Conservation (phyloP, 1,139 yeast species). For the Magnusiomyces tetraspermus region DNA sequence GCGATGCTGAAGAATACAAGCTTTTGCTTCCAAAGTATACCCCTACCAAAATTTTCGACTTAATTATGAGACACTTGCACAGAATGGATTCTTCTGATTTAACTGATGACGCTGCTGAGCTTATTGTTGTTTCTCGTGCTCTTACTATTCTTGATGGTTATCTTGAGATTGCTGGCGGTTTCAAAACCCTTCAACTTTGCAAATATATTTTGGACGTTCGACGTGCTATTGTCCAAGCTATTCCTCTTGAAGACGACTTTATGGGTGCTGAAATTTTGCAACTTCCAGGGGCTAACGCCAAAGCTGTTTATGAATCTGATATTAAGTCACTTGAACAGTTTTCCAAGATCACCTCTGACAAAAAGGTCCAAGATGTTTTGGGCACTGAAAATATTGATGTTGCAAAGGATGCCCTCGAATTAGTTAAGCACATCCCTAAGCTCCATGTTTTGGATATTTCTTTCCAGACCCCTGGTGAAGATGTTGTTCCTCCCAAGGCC, state of each 20-base stretch:
- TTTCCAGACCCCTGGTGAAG: slow-evolving; percentile 85
- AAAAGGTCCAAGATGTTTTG: slow-evolving; percentile 14
- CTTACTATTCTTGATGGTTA: slow-evolving; percentile 64
- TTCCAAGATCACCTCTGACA: not conserved
- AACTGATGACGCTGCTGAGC: slow-evolving; percentile 38
- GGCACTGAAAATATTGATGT: slow-evolving; percentile 11
- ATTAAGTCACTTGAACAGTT: slow-evolving; percentile 6
- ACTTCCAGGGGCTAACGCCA: slow-evolving; percentile 55
- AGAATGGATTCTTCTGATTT: slow-evolving; percentile 38
- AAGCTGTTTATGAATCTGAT: not conserved
- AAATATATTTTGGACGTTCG: slow-evolving; percentile 56
- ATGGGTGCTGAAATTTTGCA: slow-evolving; percentile 61
- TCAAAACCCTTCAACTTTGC: slow-evolving; percentile 63
- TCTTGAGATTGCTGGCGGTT: slow-evolving; percentile 70
- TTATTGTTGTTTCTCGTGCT: slow-evolving; percentile 51
- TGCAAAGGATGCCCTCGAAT: slow-evolving; percentile 44
- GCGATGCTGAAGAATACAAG: slow-evolving; percentile 55
- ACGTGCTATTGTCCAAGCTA: slow-evolving; percentile 71
- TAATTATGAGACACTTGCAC: slow-evolving; percentile 48
- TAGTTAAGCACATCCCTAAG: slow-evolving; percentile 61
- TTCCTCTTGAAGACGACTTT: slow-evolving; percentile 44
- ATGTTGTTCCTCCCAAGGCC: slow-evolving; percentile 62
- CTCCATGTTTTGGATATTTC: slow-evolving; percentile 61
- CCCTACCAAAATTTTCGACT: slow-evolving; percentile 40
- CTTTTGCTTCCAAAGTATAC: slow-evolving; percentile 39